Base-by-base conservation (phyloP, 768 basidiomycete genomes). In the Favolaschia claudopus region DNA sequence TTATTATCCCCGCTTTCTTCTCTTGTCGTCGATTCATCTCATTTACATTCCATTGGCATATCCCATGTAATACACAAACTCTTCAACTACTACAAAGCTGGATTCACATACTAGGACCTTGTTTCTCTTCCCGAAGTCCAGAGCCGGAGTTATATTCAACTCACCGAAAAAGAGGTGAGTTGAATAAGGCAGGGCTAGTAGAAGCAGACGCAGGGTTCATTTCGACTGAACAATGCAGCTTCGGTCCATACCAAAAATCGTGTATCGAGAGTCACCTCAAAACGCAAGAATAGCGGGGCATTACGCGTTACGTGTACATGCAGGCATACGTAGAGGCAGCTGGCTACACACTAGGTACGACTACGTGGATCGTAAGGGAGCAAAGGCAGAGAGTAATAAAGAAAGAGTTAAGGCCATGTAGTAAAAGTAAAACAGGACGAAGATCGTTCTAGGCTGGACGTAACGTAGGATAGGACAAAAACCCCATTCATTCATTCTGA, bases 31-130 rank as follows among this genome's bases (percentile, higher is more conserved):
- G 36, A 42, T 59, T 51, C n/a, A n/a, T n/a, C n/a, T n/a, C n/a
- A n/a, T n/a, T 42, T 47, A 53, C 24, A 59, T 33, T 40, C 57
- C 29, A n/a, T n/a, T n/a, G n/a, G n/a, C n/a, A 45, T 59, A 47
- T 47, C 51, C 27, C 45, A n/a, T 59, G 58, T 53, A 59, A 59
- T 59, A 58, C 55, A 27, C 38, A 54, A 54, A n/a, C n/a, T n/a
- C n/a, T n/a, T n/a, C n/a, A n/a, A n/a, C n/a, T n/a, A n/a, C n/a
- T n/a, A n/a, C n/a, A n/a, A n/a, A n/a, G n/a, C n/a, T n/a, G n/a
- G n/a, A n/a, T n/a, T n/a, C n/a, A n/a, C n/a, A n/a, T n/a, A n/a
- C n/a, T n/a, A n/a, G n/a, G n/a, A n/a, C n/a, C n/a, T n/a, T n/a
- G n/a, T n/a, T n/a, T n/a, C n/a, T n/a, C n/a, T n/a, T n/a, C n/a